phyloP scores from a whole-genome alignment of 352 stramenopile genomes.

The Globisporangium solare region DNA sequence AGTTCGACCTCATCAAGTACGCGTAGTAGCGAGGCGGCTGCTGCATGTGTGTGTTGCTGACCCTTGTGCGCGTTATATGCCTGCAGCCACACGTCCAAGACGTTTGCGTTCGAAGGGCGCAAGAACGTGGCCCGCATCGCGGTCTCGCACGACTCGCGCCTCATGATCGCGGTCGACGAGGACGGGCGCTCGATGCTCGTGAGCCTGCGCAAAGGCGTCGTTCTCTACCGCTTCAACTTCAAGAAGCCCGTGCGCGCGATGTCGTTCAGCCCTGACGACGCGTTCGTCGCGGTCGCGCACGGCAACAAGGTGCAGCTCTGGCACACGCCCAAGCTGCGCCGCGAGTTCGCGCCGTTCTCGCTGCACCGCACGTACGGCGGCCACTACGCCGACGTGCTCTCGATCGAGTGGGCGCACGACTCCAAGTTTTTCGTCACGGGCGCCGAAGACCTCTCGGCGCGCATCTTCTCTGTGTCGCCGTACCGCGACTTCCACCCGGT shows the following conservation, averaged over 20 bases:
- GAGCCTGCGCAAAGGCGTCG: slow-evolving; percentile 84
- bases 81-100: slow-evolving; percentile 80
- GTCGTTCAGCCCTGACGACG: slow-evolving; percentile 87
- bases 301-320: slow-evolving; percentile 92
- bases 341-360: slow-evolving; percentile 90
- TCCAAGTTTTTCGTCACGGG: slow-evolving; percentile 89
- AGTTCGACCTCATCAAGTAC: slow-evolving; percentile 93
- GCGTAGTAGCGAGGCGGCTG: slow-evolving; percentile 5
- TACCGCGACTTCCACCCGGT: slow-evolving; percentile 78
- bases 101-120: slow-evolving; percentile 89
- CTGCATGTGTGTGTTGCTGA: not conserved
- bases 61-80: not conserved
- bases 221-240: slow-evolving; percentile 94
- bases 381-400: slow-evolving; percentile 87
- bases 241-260: slow-evolving; percentile 86
- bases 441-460: slow-evolving; percentile 83
- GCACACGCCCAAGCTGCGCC: slow-evolving; percentile 75
- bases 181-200: slow-evolving; percentile 90
- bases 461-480: slow-evolving; percentile 78
- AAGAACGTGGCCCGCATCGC: slow-evolving; percentile 88
- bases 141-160: slow-evolving; percentile 84
- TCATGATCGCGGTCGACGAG: slow-evolving; percentile 88
- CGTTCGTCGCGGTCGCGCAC: slow-evolving; percentile 84
- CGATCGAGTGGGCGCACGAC: slow-evolving; percentile 85
- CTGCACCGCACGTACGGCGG: slow-evolving; percentile 86